Evolutionary conservation across 768 basidiomycete genomes (phyloP), one percentile per base, ranked within the genome.

Genomic region (Nidula microcarpa): DNA sequence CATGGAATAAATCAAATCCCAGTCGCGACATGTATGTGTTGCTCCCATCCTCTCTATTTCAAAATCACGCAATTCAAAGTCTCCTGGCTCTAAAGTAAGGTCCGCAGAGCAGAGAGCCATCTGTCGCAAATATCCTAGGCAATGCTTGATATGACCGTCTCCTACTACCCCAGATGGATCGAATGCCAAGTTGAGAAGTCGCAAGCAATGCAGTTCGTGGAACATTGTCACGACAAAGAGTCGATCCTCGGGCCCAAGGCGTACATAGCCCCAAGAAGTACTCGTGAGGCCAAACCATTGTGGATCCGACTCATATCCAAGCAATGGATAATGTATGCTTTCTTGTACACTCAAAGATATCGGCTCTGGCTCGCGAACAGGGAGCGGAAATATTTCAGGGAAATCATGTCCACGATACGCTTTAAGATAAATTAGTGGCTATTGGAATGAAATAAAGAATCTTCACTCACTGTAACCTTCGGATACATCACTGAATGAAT

Each of bases 101-200:
- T 77, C 75, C 14, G 76, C 67, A 8, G 58, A 52, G 52, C 76
- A 77, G 18, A 77, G 60, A 0, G 65, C 53, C 62, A 63, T 64
- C 55, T 73, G 65, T 6, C 76, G 66, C 35, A 76, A 57, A 58
- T 74, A 76, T 44, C 72, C 70, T 45, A 74, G 43, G 53, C 76
- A 77, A 53, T 77, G 76, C n/a, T 63, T 54, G 23, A 62, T 47
- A 52, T 69, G 68, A 4, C 53, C 58, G 23, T 54, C n/a, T n/a
- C 37, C 37, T 36, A 30, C 47, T 52, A 33, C 45, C 14, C 35
- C 17, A 16, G 36, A 39, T 11, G 47, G 43, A 32, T 55, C 55
- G 43, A 59, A 60, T 6, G 57, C 59, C 17, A 56, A 47, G 41
- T 63, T 63, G 30, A 73, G 50, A 13, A 60, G 54, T 39, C 65